These are phyloP conservation scores for Neurospora sp. DNA, from an alignment of 495 filamentous ascomycete genomes.

Conservation along the genomic window DNA sequence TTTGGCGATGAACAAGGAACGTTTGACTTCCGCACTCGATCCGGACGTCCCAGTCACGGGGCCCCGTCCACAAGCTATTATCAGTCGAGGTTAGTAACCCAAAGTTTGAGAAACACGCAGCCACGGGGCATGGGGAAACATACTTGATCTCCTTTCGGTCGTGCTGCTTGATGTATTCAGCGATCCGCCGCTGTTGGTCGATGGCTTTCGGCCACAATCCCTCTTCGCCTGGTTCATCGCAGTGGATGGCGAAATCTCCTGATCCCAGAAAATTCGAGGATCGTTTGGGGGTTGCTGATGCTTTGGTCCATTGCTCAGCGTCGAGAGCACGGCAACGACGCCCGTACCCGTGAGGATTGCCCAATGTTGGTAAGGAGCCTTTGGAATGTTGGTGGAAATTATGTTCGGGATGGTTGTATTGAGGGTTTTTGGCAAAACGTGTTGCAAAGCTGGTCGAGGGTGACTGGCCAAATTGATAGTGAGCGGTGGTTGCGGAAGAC, in stretches of 20 bases:
- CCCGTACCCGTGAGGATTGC: not conserved
- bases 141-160: not conserved
- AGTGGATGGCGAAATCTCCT: not conserved
- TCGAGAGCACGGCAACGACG: not conserved
- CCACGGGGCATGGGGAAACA: not conserved
- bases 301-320: not conserved
- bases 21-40: conserved; percentile 7
- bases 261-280: not conserved
- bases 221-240: not conserved
- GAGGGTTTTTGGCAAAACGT: not conserved
- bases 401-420: not conserved
- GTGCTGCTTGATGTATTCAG: not conserved
- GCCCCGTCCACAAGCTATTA: not conserved
- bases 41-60: conserved; percentile 11
- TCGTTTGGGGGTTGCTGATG: not conserved
- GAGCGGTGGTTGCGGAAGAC: not conserved
- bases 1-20: conserved; percentile 1
- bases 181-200: not conserved
- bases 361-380: not conserved
- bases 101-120: not conserved
- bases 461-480: not conserved
- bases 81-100: not conserved
- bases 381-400: not conserved
- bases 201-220: not conserved
- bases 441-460: not conserved